phyloP scores from a whole-genome alignment of 108 stramenopile genomes.

The Stephanodiscus minutulus region DNA sequence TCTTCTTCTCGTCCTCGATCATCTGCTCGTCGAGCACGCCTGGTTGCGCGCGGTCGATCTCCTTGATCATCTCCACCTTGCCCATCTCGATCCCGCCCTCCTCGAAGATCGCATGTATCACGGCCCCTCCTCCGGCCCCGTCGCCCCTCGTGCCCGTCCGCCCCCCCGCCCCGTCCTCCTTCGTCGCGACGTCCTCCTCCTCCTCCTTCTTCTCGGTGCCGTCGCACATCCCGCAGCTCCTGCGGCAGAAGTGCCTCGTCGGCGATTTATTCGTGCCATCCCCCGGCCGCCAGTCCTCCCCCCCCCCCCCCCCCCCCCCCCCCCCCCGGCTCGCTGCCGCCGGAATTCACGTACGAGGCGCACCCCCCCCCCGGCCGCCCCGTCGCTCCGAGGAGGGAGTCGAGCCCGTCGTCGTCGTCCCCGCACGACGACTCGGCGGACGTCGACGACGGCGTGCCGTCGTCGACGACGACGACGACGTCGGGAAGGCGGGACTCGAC shows the following conservation, averaged over 20 bases:
- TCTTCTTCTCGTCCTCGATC: neutral
- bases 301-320: neutral
- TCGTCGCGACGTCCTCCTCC: slow-evolving; percentile 1
- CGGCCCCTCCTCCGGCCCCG: neutral
- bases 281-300: no score
- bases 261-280: neutral
- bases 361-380: neutral
- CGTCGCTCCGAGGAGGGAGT: no score
- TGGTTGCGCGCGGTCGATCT: no score
- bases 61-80: neutral
- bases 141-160: slow-evolving; percentile 4
- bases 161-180: neutral
- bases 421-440: neutral
- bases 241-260: slow-evolving; percentile 2
- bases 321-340: neutral
- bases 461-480: slow-evolving; percentile 1
- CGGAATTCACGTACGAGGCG: no score
- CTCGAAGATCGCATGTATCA: slow-evolving; percentile 10
- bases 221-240: slow-evolving; percentile 5
- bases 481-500: neutral
- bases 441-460: neutral
- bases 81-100: slow-evolving; percentile 11
- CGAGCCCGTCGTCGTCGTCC: neutral
- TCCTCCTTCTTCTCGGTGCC: neutral
- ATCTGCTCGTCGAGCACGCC: no score